Conservation (phyloP, 2,329 filamentous ascomycete genomes). For the Diaporthe aspalathi region DNA sequence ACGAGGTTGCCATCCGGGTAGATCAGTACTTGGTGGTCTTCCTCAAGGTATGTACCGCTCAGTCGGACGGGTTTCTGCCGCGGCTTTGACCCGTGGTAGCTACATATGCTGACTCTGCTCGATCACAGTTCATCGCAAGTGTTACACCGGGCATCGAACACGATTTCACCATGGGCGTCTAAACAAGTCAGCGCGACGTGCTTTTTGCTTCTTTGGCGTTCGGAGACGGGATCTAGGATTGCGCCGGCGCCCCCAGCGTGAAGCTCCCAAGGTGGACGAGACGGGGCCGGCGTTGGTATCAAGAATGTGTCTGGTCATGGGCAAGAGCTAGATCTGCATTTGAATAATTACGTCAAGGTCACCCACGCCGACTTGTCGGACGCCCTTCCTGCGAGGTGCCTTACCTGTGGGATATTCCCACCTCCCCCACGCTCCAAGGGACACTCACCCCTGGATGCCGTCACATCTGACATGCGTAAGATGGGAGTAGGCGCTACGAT, state of each 20-base stretch:
- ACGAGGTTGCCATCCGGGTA: slow-evolving; percentile 85
- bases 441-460: neutral
- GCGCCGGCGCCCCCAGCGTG: neutral
- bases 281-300: slow-evolving; percentile 21
- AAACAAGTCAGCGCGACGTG: neutral
- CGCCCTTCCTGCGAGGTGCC: neutral
- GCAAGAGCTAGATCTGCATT: slow-evolving; percentile 5
- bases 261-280: neutral
- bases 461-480: too few species aligned
- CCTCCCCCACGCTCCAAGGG: neutral
- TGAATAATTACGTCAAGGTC: neutral
- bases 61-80: neutral
- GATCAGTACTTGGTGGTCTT: slow-evolving; percentile 91
- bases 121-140: slow-evolving; percentile 76
- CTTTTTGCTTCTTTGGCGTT: slow-evolving; percentile 9
- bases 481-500: too few species aligned
- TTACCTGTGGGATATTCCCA: too few species aligned
- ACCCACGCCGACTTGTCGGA: too few species aligned
- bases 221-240: neutral
- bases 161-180: slow-evolving; percentile 97
- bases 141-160: slow-evolving; percentile 98
- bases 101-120: slow-evolving; percentile 16
- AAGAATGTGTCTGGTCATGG: slow-evolving; percentile 1
- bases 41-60: slow-evolving; percentile 73
- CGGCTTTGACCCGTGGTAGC: slow-evolving; percentile 30